Evolutionary conservation across 148 eudicot species (phyloP).

Genomic region (Diospyros kaki): DNA sequence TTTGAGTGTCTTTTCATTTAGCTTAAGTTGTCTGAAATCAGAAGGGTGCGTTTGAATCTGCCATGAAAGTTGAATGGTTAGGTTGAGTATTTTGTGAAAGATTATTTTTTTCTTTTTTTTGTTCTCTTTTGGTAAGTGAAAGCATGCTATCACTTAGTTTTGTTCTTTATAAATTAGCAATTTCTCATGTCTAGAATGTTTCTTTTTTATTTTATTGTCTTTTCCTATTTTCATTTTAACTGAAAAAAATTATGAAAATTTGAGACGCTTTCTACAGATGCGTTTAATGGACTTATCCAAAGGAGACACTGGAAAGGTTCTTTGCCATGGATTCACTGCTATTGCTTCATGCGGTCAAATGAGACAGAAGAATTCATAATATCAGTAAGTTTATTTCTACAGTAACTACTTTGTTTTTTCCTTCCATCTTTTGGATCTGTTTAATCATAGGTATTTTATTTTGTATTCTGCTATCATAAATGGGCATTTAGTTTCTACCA

Average conservation of each 20-base stretch:
- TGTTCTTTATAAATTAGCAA: neutral
- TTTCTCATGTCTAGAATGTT: neutral
- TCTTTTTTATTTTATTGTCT: neutral
- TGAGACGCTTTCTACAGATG: constrained; percentile 49
- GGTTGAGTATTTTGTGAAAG: neutral
- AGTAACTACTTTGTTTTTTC: neutral
- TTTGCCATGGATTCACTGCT: constrained; percentile 92
- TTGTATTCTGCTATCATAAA: neutral
- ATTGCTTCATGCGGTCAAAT: constrained; percentile 89
- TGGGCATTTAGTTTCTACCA: neutral
- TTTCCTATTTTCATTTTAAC: neutral
- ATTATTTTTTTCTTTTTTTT: too few relatives aligned
- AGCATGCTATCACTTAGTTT: neutral
- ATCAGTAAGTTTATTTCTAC: constrained; percentile 44
- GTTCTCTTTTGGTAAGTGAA: too few relatives aligned
- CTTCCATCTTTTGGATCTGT: neutral
- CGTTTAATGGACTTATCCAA: constrained; percentile 55
- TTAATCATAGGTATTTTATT: neutral
- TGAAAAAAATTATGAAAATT: neutral
- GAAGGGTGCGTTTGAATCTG: neutral
- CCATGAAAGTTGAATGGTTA: constrained; percentile 9
- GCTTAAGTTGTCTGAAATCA: neutral
- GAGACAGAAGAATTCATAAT: constrained; percentile 62
- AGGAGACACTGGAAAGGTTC: constrained; percentile 74
- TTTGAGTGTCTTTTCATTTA: neutral